Base-by-base conservation (phyloP, 495 filamentous ascomycete genomes). In the Hyaloscypha finlandica region DNA sequence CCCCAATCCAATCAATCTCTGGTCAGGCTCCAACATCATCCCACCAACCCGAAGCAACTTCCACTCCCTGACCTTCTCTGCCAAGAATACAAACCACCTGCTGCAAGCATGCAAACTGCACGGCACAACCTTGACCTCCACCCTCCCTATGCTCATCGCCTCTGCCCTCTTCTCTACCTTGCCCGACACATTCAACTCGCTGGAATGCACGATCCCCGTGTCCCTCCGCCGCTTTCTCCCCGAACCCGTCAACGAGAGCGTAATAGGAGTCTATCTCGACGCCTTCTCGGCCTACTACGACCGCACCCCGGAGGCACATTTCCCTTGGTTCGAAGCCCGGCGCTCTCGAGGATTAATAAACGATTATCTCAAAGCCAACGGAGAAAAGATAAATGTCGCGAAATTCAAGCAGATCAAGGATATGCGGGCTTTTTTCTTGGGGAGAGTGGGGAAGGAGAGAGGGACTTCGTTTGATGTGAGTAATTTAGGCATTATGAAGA, bases 401-500 rank as follows among this genome's bases (percentile, higher is more conserved):
- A 54, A 37, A 25, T 57, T 72, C 9, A 51, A 58, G 22, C 39
- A 45, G 31, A 45, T 69, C 0, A n/a, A n/a, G 5, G 63, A 72
- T 63, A 65, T 72, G 65, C 31, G 45, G 19, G 25, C 29, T 3
- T 52, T 63, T n/a, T 63, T 72, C 20, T 31, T 45, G 4, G 11
- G 11, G 25, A 59, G 25, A 14, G 20, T 69, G 20, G 62, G 62
- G 3, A 58, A 53, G 54, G 51, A 61, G 39, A 59, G 70, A 29
- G 59, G 59, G 4, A 48, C 55, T 19, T 63, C 48, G 30, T 66
- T 72, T 59, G 67, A 69, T 53, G 59, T 72, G 14, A 66, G 67
- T n/a, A 72, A 72, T 61, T 16, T 72, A 11, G 70, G 70, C 4
- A 52, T 25, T 3, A 25, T 69, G 25, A 59, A 60, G 32, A 19